These are phyloP conservation scores for Talaromyces albobiverticillius DNA, from an alignment of 2,329 filamentous ascomycete species.

Conservation along the genomic window DNA sequence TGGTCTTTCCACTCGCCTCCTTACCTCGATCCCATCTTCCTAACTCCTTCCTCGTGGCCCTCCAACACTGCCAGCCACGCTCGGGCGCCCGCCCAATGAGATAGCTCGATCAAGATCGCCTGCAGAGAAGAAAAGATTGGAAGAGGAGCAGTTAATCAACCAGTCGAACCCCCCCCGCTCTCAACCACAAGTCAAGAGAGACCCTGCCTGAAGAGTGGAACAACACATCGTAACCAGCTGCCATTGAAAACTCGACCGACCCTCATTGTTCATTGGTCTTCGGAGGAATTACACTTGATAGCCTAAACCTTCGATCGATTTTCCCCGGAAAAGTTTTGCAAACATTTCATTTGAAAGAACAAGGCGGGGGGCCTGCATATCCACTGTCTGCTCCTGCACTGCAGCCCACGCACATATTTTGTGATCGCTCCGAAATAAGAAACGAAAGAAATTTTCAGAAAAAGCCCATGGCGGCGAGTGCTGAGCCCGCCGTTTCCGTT, in stretches of 20 bases:
- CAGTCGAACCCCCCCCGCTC: too few species aligned
- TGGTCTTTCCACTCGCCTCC: neutral
- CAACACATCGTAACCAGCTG: neutral
- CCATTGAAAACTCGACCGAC: neutral
- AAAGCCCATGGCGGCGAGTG: slow-evolving; percentile 6
- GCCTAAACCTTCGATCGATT: neutral
- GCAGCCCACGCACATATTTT: neutral
- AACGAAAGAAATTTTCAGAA: neutral
- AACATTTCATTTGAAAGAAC: slow-evolving; percentile 7
- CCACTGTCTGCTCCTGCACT: neutral
- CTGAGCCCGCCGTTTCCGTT: slow-evolving; percentile 16
- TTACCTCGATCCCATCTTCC: neutral
- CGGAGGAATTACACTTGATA: slow-evolving; percentile 3
- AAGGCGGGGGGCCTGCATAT: slow-evolving; percentile 3
- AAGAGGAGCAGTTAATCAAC: too few species aligned
- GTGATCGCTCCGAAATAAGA: slow-evolving; percentile 7
- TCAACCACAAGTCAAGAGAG: too few species aligned
- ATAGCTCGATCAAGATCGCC: too few species aligned
- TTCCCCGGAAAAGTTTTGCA: slow-evolving; percentile 2
- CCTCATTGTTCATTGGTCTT: slow-evolving; percentile 2
- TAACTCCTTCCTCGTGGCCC: neutral
- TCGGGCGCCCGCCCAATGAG: too few species aligned
- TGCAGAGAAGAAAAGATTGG: too few species aligned
- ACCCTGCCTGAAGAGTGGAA: neutral
- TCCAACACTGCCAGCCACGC: neutral